Conservation (phyloP, 2,329 filamentous ascomycete genomes). For the Hirsutella minnesotensis region DNA sequence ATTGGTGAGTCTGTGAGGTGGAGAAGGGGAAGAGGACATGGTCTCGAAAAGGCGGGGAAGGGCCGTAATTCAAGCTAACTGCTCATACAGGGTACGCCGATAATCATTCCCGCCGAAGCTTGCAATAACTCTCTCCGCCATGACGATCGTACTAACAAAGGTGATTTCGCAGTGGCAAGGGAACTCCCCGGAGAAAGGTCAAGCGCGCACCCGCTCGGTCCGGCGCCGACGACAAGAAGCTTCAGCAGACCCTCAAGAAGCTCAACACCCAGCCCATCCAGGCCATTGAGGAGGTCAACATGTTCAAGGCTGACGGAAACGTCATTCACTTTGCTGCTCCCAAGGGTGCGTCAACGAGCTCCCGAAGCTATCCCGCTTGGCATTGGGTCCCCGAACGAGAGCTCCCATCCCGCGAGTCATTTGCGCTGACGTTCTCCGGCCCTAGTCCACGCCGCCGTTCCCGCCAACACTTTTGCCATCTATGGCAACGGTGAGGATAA, state of each 20-base stretch:
- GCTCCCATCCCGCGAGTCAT: neutral
- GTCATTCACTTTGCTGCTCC: slow-evolving; percentile 98
- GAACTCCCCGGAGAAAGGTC: slow-evolving; percentile 92
- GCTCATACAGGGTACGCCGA: slow-evolving; percentile 23
- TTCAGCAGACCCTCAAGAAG: slow-evolving; percentile 95
- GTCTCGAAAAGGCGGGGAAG: neutral
- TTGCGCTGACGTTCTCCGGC: neutral
- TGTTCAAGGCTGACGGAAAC: slow-evolving; percentile 99
- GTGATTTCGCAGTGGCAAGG: slow-evolving; percentile 62
- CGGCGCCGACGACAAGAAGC: slow-evolving; percentile 98
- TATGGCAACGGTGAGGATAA: slow-evolving; percentile 99
- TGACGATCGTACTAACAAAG: slow-evolving; percentile 16
- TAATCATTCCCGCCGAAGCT: slow-evolving; percentile 2
- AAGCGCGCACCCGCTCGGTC: slow-evolving; percentile 94
- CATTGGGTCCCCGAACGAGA: too few species aligned
- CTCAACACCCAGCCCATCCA: slow-evolving; percentile 99
- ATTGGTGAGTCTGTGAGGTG: slow-evolving; percentile 69
- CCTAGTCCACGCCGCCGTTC: slow-evolving; percentile 91
- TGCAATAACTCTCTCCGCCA: slow-evolving; percentile 4
- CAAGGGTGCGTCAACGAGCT: slow-evolving; percentile 58
- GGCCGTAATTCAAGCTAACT: neutral
- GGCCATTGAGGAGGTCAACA: slow-evolving; percentile 99
- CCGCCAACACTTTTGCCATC: slow-evolving; percentile 98
- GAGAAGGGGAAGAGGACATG: too few species aligned
- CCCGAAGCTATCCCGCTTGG: neutral